A percentile compares a stretch with the other conserved stretches of the same genome.
phyloP scores from a whole-genome alignment of 2,329 filamentous ascomycete genomes.

The Fusarium sp. region DNA sequence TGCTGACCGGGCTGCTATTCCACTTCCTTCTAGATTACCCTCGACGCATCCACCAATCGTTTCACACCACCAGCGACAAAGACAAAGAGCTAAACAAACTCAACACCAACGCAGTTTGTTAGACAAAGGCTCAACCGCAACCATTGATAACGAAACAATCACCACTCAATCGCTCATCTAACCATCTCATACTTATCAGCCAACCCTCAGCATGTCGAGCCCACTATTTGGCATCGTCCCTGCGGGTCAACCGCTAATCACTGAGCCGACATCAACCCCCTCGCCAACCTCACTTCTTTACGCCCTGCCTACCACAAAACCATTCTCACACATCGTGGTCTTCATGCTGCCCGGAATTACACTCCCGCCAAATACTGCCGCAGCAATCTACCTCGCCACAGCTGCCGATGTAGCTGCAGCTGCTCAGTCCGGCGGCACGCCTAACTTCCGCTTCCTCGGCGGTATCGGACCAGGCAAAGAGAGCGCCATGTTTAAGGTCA shows the following conservation, averaged over 20 bases:
- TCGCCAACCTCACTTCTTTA: slow-evolving; percentile 71
- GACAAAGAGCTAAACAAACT: slow-evolving; percentile 27
- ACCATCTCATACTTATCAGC: background rate
- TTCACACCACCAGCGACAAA: slow-evolving; percentile 36
- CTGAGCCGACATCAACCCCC: slow-evolving; percentile 66
- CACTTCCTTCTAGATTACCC: slow-evolving; percentile 37
- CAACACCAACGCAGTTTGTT: slow-evolving; percentile 13
- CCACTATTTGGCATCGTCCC: slow-evolving; percentile 73
- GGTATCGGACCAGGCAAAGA: slow-evolving; percentile 92
- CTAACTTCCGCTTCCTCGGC: slow-evolving; percentile 87
- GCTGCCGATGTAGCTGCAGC: slow-evolving; percentile 57
- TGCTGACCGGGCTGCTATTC: slow-evolving; percentile 14
- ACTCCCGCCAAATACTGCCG: slow-evolving; percentile 83
- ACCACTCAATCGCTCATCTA: background rate
- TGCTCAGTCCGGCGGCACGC: slow-evolving; percentile 58
- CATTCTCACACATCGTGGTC: slow-evolving; percentile 87
- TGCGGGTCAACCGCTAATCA: slow-evolving; percentile 71
- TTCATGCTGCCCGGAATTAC: slow-evolving; percentile 86
- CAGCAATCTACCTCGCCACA: slow-evolving; percentile 88
- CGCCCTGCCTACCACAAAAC: slow-evolving; percentile 60
- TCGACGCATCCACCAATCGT: slow-evolving; percentile 42
- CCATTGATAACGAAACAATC: background rate
- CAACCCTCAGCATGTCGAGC: slow-evolving; percentile 12
- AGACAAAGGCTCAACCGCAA: slow-evolving; percentile 13
- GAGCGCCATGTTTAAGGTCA: slow-evolving; percentile 89